Base-by-base conservation (phyloP, 495 filamentous ascomycete genomes). In the Lophium mytilinum region DNA sequence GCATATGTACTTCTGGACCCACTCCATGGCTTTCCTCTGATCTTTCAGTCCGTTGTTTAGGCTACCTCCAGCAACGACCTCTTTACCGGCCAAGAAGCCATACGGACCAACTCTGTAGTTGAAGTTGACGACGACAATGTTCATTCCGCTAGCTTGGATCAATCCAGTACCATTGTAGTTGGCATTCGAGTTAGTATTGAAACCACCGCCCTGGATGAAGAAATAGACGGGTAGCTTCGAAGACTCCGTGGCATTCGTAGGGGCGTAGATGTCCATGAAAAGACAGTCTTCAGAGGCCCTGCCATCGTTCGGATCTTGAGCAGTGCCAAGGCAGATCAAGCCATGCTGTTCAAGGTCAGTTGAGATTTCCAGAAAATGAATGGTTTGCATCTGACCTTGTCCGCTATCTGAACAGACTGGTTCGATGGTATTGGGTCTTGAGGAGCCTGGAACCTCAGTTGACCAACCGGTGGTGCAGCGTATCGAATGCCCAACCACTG, bases 151-250 rank as follows among this genome's bases (percentile, higher is more conserved):
- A 9, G 78, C 80, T 61, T 76, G 52, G 39, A 89, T 75, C 4
- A 89, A 72, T 30, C 78, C 76, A 3, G 73, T 77, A 0, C 81
- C 86, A 62, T 89, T 83, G 66, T 79, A 82, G 69, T 88, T 85
- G 0, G 80, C 70, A 65, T 86, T 87, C 45, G 78, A 75, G 62
- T 83, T 75, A 0, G 61, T 56, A 11, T 80, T 81, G 64, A 87
- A 90, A 14, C 86, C 87, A 14, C 87, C 86, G 17, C 86, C 86
- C 61, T 86, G 83, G 48, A 90, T 84, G 58, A 80, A 89, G 46
- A 88, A 78, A 72, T 78, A 88, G 3, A 89, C 84, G 0, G 84
- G 85, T 1, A 87, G 69, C 17, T 76, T 80, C 3, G 58, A 61
- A 2, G 15, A 9, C 15, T 52, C 12, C 0, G 58, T 56, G 0